A percentile compares a stretch with the other conserved stretches of the same genome.
Conservation (phyloP, 495 filamentous ascomycete genomes). For the Daldinia caldariorum region DNA sequence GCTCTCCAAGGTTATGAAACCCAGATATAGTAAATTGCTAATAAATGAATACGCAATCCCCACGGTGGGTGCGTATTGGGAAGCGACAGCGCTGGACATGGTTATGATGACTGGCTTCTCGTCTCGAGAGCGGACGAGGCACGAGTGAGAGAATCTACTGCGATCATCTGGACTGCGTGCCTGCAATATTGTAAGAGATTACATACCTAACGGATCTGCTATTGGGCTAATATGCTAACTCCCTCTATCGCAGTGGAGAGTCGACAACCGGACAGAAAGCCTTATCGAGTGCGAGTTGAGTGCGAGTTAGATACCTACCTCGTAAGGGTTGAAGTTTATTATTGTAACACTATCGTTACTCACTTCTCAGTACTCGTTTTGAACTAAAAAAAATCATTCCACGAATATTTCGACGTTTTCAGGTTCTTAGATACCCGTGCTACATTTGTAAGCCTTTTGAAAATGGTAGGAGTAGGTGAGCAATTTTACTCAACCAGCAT, state of each 20-base stretch:
- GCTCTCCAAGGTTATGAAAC: neutral
- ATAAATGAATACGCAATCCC: slow-evolving; percentile 21
- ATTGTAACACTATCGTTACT: too few relatives aligned
- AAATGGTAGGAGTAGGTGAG: too few relatives aligned
- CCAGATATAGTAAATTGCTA: slow-evolving; percentile 13
- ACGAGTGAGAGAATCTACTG: slow-evolving; percentile 1
- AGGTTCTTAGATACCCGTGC: too few relatives aligned
- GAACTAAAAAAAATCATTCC: too few relatives aligned
- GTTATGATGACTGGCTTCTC: slow-evolving; percentile 10
- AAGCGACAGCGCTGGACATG: slow-evolving; percentile 13
- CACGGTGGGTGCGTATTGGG: slow-evolving; percentile 4
- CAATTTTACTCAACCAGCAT: too few relatives aligned
- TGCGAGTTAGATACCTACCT: neutral
- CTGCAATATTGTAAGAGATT: neutral
- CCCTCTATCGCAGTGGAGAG: neutral
- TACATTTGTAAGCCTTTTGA: too few relatives aligned
- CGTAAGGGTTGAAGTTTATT: too few relatives aligned
- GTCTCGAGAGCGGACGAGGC: slow-evolving; percentile 11
- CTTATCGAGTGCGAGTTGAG: neutral
- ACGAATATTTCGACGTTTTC: too few relatives aligned
- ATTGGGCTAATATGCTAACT: neutral
- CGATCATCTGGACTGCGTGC: neutral
- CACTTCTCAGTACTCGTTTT: too few relatives aligned
- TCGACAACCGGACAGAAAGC: neutral
- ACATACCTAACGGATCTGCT: neutral